Evolutionary conservation across 1,284 basidiomycete species (phyloP).

Genomic region (Cutaneotrichosporon sp.): DNA sequence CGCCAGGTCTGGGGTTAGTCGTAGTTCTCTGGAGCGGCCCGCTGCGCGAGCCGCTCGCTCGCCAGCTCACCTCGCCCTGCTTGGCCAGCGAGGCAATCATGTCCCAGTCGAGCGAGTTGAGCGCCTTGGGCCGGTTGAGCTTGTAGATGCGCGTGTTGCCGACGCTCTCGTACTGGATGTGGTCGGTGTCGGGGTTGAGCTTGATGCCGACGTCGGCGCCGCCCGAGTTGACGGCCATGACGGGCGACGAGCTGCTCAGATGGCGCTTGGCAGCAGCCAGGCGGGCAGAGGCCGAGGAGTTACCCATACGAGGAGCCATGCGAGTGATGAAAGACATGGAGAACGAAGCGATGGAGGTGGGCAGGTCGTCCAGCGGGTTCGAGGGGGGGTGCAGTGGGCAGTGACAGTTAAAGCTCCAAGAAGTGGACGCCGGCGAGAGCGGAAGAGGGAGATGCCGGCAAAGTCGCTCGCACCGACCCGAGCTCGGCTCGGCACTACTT

Average conservation of each 20-base stretch:
- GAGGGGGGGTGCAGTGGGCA: not conserved
- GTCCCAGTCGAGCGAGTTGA: constrained; percentile 80
- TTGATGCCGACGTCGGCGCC: constrained; percentile 11
- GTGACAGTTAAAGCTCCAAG: not conserved
- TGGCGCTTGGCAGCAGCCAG: constrained; percentile 38
- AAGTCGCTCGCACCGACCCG: constrained; percentile 9
- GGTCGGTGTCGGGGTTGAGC: constrained; percentile 20
- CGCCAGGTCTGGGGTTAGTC: constrained; percentile 69
- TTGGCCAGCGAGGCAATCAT: constrained; percentile 77
- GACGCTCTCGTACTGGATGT: constrained; percentile 30
- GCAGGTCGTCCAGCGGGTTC: not conserved
- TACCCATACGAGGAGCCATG: constrained; percentile 30
- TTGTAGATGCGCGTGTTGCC: constrained; percentile 38
- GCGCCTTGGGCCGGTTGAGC: constrained; percentile 73
- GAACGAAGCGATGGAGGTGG: constrained; percentile 1
- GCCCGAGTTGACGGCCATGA: constrained; percentile 16
- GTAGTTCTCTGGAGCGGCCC: no score
- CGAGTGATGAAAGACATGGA: constrained; percentile 31
- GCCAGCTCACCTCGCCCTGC: constrained; percentile 40
- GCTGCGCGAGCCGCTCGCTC: no score
- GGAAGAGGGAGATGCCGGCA: not conserved
- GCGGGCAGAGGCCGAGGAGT: constrained; percentile 27
- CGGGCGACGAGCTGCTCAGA: constrained; percentile 28
- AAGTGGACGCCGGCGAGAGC: not conserved
- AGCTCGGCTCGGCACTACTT: constrained; percentile 6